Evolutionary conservation across 1,284 basidiomycete species (phyloP), one percentile per base, ranked within the genome.

Genomic region (Retiboletus fuscus): DNA sequence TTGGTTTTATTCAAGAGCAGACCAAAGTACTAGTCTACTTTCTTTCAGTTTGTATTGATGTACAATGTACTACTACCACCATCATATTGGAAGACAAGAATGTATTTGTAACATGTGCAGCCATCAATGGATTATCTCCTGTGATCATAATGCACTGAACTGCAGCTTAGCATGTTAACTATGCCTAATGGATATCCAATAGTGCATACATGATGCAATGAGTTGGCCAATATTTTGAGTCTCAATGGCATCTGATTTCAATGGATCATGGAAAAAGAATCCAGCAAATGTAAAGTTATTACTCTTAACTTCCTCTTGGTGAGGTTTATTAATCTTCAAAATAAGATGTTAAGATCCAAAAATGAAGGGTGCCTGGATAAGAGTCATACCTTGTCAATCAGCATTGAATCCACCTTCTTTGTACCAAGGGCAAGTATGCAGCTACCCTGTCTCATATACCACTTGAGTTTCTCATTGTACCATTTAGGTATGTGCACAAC

Each of bases 241-340:
- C 74, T 93, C 91, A 16, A 98, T 87, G 5, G 96, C 97, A 82
- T 98, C 96, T n/a, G 90, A 83, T 84, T 98, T 98, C 75, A 98
- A 89, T 3, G 97, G 96, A 80, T 96, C 98, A 80, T 97, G 96
- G 90, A 98, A 98, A 20, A 98, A 86, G 87, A 98, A 98, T 18
- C 96, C 96, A 43, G 90, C 95, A 80, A 98, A 98, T 7, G 82
- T 84, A 51, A 98, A 87, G 10, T 85, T 80, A 70, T 85, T 80
- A 70, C 89, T 90, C 83, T 98, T 97, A 51, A 95, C 94, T 49
- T 91, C 84, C 61, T 95, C 92, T 66, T 96, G 87, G 55, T 90
- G 83, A 39, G 97, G 83, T 74, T 94, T 95, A 81, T 96, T 96
- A 80, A 98, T 93, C 95, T 96, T 73, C 64, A 55, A 39, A 69